Percentiles rank a stretch among this genome's conserved stretches.
phyloP scores from a whole-genome alignment of 225 moss, liverwort and hornwort species.

The Straminergon stramineum region DNA sequence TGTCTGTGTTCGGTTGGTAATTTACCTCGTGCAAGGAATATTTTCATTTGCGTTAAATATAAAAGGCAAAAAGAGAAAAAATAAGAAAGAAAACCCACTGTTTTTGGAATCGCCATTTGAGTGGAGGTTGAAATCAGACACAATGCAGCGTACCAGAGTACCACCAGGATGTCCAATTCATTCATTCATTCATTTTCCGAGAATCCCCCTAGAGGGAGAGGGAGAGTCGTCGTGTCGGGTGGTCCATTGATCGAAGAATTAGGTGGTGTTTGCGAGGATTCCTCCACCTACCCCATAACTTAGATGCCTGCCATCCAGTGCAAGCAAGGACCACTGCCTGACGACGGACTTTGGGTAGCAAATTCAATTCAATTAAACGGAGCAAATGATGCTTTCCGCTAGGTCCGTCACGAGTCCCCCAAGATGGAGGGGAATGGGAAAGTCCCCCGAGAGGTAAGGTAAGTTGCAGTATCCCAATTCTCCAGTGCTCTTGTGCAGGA shows the following conservation, averaged over 20 bases:
- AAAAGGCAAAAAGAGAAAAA: not conserved
- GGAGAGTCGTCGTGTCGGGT: rapidly evolving
- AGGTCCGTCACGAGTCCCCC: too few species aligned
- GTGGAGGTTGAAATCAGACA: not conserved
- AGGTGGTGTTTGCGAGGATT: not conserved
- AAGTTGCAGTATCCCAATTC: not conserved
- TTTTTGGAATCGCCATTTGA: not conserved
- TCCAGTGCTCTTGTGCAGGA: not conserved
- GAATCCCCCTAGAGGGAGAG: too few species aligned
- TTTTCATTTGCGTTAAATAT: not conserved
- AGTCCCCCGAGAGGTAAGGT: not conserved
- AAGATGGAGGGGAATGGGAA: too few species aligned
- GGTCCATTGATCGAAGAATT: not conserved
- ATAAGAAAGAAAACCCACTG: too few species aligned
- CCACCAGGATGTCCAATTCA: not conserved
- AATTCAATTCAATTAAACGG: too few species aligned
- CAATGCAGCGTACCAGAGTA: not conserved
- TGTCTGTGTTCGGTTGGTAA: too few species aligned
- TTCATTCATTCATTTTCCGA: not conserved
- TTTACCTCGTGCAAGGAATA: too few species aligned
- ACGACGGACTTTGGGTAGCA: not conserved
- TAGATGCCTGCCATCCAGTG: not conserved
- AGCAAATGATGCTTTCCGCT: not conserved
- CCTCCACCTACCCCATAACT: not conserved
- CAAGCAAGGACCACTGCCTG: too few species aligned